Evolutionary conservation across 176 grass and related monocot species (phyloP).

Genomic region (Urochloa ruziziensis): DNA sequence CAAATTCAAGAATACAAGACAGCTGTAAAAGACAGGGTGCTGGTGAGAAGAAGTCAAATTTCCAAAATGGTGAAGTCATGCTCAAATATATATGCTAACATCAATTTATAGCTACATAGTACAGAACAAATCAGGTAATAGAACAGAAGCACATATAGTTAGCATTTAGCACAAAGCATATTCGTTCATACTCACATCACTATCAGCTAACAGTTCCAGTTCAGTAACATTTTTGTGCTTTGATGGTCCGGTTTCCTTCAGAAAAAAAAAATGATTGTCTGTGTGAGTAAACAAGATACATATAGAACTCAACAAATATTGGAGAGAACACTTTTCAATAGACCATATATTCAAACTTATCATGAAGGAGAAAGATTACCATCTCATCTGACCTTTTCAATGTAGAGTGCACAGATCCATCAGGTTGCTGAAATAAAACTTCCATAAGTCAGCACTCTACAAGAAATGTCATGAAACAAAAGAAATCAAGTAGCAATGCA

Average conservation of each 20-base stretch:
- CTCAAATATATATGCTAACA: slow-evolving; percentile 2
- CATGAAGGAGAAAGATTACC: slow-evolving; percentile 32
- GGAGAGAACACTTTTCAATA: neutral
- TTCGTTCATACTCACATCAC: slow-evolving; percentile 47
- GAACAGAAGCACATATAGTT: neutral
- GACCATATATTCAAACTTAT: neutral
- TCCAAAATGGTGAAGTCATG: neutral
- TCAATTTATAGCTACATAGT: neutral
- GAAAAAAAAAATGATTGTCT: slow-evolving; percentile 11
- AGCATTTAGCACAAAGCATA: slow-evolving; percentile 8
- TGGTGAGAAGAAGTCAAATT: slow-evolving; percentile 20
- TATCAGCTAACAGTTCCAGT: slow-evolving; percentile 19
- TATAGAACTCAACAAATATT: neutral
- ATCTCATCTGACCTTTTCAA: slow-evolving; percentile 43
- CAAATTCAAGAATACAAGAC: slow-evolving; percentile 87
- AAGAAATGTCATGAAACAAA: neutral
- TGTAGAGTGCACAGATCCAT: slow-evolving; percentile 46
- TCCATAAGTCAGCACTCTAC: neutral
- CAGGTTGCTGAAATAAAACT: slow-evolving; percentile 65
- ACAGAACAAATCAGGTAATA: slow-evolving; percentile 13
- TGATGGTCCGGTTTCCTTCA: slow-evolving; percentile 35
- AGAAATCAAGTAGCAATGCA: slow-evolving; percentile 11
- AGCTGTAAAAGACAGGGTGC: slow-evolving; percentile 42
- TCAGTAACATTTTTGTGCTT: slow-evolving; percentile 27
- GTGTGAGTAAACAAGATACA: slow-evolving; percentile 1